Evolutionary conservation across 75 land plant species (phyloP).

Genomic region (Sequoiadendron giganteum): DNA sequence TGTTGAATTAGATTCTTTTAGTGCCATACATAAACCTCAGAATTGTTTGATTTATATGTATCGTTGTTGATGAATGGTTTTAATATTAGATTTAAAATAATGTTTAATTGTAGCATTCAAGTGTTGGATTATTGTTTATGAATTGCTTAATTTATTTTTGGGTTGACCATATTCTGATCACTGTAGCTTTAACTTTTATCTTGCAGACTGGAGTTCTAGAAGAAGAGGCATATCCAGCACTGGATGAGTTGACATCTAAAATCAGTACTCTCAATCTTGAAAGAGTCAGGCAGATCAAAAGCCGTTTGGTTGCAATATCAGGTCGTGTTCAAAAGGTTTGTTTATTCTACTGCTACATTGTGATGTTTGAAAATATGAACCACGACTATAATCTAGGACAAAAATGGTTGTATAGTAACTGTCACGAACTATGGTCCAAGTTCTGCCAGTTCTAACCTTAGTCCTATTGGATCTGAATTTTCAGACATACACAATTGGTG

Average conservation of each 20-base stretch:
- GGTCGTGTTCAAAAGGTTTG: constrained; percentile 89
- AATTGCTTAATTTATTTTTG: neutral
- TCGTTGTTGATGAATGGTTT: neutral
- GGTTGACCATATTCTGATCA: neutral
- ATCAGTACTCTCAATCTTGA: constrained; percentile 88
- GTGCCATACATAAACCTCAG: neutral
- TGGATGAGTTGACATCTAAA: constrained; percentile 84
- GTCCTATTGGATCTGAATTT: too few relatives aligned
- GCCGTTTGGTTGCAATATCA: constrained; percentile 78
- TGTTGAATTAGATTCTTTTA: neutral
- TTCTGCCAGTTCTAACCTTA: too few relatives aligned
- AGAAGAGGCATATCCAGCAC: constrained; percentile 69
- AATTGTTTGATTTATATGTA: too few relatives aligned
- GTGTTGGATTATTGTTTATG: neutral
- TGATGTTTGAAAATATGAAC: too few relatives aligned
- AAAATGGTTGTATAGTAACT: too few relatives aligned
- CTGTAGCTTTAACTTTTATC: neutral
- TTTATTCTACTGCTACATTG: neutral
- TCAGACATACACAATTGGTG: too few relatives aligned
- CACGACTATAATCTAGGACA: too few relatives aligned
- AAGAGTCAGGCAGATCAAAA: constrained; percentile 80
- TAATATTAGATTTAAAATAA: neutral
- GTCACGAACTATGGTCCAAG: too few relatives aligned
- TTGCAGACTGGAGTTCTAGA: constrained; percentile 62
- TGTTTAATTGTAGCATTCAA: neutral